Conservation (phyloP, 352 stramenopile genomes). For the Phytopythium ostracodes region DNA sequence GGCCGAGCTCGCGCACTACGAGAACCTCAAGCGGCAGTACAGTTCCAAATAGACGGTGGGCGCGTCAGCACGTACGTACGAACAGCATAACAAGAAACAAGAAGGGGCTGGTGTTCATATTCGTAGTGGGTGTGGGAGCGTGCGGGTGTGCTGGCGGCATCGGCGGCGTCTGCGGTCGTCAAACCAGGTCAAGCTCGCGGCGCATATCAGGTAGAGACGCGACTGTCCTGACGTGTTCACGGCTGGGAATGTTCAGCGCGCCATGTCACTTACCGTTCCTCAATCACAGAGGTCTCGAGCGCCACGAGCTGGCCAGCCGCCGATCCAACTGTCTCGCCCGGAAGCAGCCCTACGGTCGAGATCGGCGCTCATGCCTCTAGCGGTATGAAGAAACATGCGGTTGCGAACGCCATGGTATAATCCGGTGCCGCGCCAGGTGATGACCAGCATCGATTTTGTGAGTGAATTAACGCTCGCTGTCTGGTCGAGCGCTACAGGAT, state of each 20-base stretch:
- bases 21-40: slow-evolving; percentile 84
- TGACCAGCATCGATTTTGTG: background rate
- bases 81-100: background rate
- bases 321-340: background rate
- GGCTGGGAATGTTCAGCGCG: background rate
- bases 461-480: background rate
- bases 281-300: background rate
- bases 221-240: background rate
- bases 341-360: no score
- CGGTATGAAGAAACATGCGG: no score
- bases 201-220: slow-evolving; percentile 3
- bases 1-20: slow-evolving; percentile 85
- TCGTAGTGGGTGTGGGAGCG: background rate
- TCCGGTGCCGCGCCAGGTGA: background rate
- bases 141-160: background rate
- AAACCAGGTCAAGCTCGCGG: background rate
- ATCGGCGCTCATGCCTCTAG: background rate
- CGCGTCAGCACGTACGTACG: background rate
- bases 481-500: background rate
- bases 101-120: background rate
- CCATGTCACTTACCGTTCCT: background rate
- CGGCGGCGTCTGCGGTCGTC: background rate
- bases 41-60: slow-evolving; percentile 48
- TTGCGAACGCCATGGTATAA: background rate
- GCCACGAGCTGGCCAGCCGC: background rate